phyloP scores from a whole-genome alignment of 192 early-diverging fungal genomes.

The Podila minutissima region DNA sequence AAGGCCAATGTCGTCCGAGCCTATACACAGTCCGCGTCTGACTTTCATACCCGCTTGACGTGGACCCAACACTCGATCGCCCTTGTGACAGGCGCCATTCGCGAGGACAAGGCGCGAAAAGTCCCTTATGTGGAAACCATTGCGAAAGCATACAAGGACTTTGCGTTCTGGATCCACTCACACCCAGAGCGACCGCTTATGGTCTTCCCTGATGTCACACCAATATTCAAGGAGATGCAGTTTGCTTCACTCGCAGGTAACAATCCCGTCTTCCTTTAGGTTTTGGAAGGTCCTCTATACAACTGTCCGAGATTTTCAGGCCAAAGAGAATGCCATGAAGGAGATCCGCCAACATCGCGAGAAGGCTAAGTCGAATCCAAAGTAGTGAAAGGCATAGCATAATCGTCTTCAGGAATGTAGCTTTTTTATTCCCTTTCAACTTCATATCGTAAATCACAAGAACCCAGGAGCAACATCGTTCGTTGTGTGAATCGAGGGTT shows the following conservation, averaged over 20 bases:
- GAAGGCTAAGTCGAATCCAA: too few species aligned
- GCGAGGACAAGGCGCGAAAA: neutral
- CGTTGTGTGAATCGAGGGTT: too few species aligned
- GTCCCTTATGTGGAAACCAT: neutral
- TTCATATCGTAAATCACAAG: too few species aligned
- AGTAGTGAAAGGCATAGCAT: too few species aligned
- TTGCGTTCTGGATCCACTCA: slow-evolving; percentile 26
- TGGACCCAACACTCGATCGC: slow-evolving; percentile 11
- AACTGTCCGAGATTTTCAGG: neutral
- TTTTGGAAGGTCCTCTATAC: neutral
- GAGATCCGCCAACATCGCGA: neutral
- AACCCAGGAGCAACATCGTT: too few species aligned
- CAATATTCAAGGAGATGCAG: slow-evolving; percentile 23
- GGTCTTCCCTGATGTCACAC: slow-evolving; percentile 4
- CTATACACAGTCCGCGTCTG: neutral
- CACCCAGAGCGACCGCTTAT: neutral
- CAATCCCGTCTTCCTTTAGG: neutral
- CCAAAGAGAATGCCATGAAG: slow-evolving; percentile 26
- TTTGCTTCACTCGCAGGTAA: slow-evolving; percentile 22
- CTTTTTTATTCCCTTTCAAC: too few species aligned
- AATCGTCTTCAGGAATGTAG: too few species aligned
- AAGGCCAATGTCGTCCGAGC: slow-evolving; percentile 10
- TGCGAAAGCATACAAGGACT: slow-evolving; percentile 1
- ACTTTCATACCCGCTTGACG: slow-evolving; percentile 4
- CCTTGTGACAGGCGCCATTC: slow-evolving; percentile 6